Evolutionary conservation across 1,284 basidiomycete species (phyloP).

Genomic region (Irpex sp.): DNA sequence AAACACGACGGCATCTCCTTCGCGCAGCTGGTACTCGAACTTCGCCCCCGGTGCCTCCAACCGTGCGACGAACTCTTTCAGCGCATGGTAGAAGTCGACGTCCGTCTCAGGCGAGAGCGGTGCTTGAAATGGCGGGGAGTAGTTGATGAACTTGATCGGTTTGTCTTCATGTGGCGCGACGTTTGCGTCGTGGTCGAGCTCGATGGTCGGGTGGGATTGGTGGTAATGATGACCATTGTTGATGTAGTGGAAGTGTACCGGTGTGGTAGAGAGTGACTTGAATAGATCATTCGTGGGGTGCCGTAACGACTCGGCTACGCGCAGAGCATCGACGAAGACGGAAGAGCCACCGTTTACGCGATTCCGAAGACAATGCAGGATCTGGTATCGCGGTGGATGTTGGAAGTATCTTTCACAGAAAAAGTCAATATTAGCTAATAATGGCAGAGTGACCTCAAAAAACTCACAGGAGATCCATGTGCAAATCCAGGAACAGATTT

Average conservation of each 20-base stretch:
- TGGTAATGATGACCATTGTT: slow-evolving; percentile 90
- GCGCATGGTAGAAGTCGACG: slow-evolving; percentile 59
- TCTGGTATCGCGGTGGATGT: slow-evolving; percentile 87
- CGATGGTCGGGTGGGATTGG: slow-evolving; percentile 77
- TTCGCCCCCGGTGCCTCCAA: slow-evolving; percentile 55
- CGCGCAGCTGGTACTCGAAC: slow-evolving; percentile 69
- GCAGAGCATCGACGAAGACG: slow-evolving; percentile 84
- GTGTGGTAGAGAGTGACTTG: slow-evolving; percentile 60
- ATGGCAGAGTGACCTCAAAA: neutral
- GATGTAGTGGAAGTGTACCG: slow-evolving; percentile 87
- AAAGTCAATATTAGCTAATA: neutral
- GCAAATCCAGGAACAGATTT: slow-evolving; percentile 83
- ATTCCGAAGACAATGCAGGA: slow-evolving; percentile 87
- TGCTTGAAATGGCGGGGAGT: slow-evolving; percentile 95
- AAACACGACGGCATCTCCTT: slow-evolving; percentile 89
- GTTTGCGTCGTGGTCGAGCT: slow-evolving; percentile 39
- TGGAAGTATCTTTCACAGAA: slow-evolving; percentile 74
- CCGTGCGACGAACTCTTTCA: slow-evolving; percentile 59
- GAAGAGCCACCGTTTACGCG: slow-evolving; percentile 83
- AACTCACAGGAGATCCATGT: slow-evolving; percentile 89
- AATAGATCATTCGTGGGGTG: slow-evolving; percentile 34
- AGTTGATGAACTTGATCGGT: slow-evolving; percentile 73
- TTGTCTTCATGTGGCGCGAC: neutral
- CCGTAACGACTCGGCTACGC: slow-evolving; percentile 63
- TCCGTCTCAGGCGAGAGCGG: slow-evolving; percentile 58